Conservation (phyloP, 2,329 filamentous ascomycete species). For the Hymenoscyphus infarciens region DNA sequence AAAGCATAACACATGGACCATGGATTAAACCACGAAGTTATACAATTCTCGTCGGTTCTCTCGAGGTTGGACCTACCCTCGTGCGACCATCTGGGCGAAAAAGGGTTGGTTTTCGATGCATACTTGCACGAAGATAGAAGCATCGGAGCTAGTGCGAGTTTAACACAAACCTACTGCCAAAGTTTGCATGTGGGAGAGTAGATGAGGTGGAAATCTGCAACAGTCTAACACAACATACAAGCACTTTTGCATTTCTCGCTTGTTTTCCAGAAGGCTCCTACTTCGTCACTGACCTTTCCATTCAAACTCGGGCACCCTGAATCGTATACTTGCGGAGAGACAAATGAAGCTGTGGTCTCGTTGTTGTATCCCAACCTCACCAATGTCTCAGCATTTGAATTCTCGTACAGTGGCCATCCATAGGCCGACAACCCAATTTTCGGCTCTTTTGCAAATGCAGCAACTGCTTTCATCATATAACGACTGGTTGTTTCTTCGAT, state of each 20-base stretch:
- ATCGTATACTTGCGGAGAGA: background rate
- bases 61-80: background rate
- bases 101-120: background rate
- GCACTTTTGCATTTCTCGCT: background rate
- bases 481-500: conserved; percentile 17
- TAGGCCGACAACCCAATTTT: conserved; percentile 26
- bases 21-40: background rate
- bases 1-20: background rate
- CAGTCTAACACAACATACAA: no score
- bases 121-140: background rate
- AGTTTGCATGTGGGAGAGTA: background rate
- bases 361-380: background rate
- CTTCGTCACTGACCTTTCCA: background rate
- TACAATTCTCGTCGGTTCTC: background rate
- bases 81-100: background rate
- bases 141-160: background rate
- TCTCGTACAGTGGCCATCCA: conserved; percentile 21
- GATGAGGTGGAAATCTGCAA: background rate
- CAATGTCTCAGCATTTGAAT: background rate
- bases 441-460: conserved; percentile 36
- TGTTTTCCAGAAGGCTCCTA: background rate
- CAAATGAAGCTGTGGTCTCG: conserved; percentile 4
- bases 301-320: background rate
- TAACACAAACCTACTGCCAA: background rate
- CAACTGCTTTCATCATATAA: conserved; percentile 33